Conservation (phyloP, 179 eudicot species). For the Silene vulgaris region DNA sequence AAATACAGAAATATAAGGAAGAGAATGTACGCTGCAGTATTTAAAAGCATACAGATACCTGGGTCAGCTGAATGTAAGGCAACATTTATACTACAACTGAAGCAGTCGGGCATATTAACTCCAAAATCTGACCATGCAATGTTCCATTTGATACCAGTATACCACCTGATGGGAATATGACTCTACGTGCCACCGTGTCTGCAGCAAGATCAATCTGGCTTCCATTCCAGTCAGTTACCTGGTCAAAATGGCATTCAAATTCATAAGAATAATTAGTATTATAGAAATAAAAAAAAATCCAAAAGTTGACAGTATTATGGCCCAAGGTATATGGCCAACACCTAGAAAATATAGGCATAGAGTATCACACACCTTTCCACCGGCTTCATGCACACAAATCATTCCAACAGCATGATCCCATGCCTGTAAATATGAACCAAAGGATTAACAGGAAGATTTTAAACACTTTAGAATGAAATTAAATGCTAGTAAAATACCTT, state of each 20-base stretch:
- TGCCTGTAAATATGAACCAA: constrained; percentile 38
- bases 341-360: not conserved
- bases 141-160: constrained; percentile 60
- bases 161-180: constrained; percentile 72
- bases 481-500: constrained; percentile 43
- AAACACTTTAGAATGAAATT: not conserved
- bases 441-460: not conserved
- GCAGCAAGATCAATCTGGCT: constrained; percentile 60
- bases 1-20: too few species aligned
- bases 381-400: constrained; percentile 91
- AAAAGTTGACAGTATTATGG: not conserved
- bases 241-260: constrained; percentile 10
- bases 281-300: not conserved
- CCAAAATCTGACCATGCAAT: constrained; percentile 52
- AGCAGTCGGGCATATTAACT: constrained; percentile 46
- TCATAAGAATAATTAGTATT: not conserved
- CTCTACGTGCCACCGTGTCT: constrained; percentile 60
- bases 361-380: constrained; percentile 65
- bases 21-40: not conserved
- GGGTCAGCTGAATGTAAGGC: constrained; percentile 9
- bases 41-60: constrained; percentile 17
- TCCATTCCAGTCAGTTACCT: constrained; percentile 91
- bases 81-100: constrained; percentile 33
- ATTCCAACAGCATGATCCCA: constrained; percentile 98
- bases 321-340: constrained; percentile 1